phyloP scores from a whole-genome alignment of 2,329 filamentous ascomycete genomes.

The Huntiella moniliformis region DNA sequence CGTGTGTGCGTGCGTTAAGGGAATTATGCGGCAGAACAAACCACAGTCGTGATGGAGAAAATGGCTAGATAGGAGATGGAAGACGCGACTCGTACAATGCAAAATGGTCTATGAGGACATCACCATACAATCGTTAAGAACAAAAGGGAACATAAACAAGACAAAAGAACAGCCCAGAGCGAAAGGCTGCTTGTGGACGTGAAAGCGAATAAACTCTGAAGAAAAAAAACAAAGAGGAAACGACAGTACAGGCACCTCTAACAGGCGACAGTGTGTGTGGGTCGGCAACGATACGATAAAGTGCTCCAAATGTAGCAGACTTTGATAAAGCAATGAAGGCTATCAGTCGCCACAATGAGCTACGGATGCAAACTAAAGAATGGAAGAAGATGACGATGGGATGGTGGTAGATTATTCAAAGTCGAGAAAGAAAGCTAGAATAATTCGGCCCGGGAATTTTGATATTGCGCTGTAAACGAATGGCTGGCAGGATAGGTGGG shows the following conservation, averaged over 20 bases:
- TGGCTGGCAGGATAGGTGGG: background rate
- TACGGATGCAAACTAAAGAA: background rate
- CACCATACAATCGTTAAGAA: constrained; percentile 9
- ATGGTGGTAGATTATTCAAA: background rate
- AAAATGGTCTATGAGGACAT: constrained; percentile 9
- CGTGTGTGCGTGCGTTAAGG: no score
- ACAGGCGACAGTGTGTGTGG: background rate
- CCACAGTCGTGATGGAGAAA: background rate
- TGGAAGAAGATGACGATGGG: background rate
- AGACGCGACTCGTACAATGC: constrained; percentile 4
- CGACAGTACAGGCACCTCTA: background rate
- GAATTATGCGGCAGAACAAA: no score
- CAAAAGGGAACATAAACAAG: constrained; percentile 1
- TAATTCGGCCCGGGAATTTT: background rate
- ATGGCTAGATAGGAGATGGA: background rate
- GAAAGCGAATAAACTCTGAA: constrained; percentile 1
- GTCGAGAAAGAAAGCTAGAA: background rate
- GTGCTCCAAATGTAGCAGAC: background rate
- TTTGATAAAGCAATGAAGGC: background rate
- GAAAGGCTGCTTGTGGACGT: background rate
- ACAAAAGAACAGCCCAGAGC: background rate
- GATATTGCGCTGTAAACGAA: background rate
- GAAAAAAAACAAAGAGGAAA: constrained; percentile 3
- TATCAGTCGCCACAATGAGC: no score
- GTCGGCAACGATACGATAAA: background rate